A percentile compares a stretch with the other conserved stretches of the same genome.
Evolutionary conservation across 306 rosid genomes (phyloP).

Genomic region (Cucumis cinereus): DNA sequence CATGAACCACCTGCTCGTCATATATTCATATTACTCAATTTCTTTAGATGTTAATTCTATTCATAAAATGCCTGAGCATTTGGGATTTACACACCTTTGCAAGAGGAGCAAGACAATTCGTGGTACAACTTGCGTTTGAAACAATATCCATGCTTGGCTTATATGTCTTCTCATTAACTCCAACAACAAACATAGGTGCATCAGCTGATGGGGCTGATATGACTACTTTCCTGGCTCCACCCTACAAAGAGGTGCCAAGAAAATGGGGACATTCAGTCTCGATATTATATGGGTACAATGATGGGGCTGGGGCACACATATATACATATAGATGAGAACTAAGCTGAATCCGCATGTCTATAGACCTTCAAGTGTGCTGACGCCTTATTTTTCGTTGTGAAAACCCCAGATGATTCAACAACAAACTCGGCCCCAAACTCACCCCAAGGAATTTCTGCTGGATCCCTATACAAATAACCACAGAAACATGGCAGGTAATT

Average conservation of each 20-base stretch:
- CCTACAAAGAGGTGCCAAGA: constrained; percentile 35
- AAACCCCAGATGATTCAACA: constrained; percentile 86
- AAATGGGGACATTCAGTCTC: not conserved
- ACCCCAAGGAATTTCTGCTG: constrained; percentile 84
- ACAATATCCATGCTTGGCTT: constrained; percentile 75
- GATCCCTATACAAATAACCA: constrained; percentile 40
- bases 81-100: constrained; percentile 55
- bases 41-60: not conserved
- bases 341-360: constrained; percentile 4
- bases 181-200: constrained; percentile 97
- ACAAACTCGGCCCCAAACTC: constrained; percentile 79
- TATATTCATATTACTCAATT: not conserved
- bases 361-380: constrained; percentile 65
- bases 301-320: not conserved
- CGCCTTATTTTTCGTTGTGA: constrained; percentile 72
- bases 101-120: constrained; percentile 96
- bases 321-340: not conserved
- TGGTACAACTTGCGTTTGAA: constrained; percentile 98
- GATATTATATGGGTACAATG: not conserved
- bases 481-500: not conserved
- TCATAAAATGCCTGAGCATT: not conserved
- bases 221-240: constrained; percentile 91
- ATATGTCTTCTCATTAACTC: constrained; percentile 80
- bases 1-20: constrained; percentile 36
- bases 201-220: constrained; percentile 98